Conservation (phyloP, 192 early-diverging fungal genomes). For the Linnemannia zychae region DNA sequence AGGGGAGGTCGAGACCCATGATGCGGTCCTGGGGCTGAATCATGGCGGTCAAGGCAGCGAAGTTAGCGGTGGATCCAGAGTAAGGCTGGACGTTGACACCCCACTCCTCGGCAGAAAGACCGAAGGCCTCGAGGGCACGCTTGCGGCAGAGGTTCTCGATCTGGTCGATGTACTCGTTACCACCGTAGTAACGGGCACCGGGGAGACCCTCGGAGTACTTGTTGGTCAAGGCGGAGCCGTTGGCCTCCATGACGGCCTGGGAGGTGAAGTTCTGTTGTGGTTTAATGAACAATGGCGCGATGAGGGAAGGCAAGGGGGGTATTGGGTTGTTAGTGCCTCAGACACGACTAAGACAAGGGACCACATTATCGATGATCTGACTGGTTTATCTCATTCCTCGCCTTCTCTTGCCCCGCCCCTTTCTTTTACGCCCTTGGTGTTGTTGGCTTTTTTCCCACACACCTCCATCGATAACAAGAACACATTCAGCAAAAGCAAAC, state of each 20-base stretch:
- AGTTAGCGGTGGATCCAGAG: conserved; percentile 99
- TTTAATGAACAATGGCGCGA: conserved; percentile 3
- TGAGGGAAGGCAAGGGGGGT: not conserved
- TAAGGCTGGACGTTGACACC: conserved; percentile 99
- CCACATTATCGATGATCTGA: too few relatives aligned
- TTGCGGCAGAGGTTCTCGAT: conserved; percentile 96
- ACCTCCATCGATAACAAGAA: not conserved
- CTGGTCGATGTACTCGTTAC: conserved; percentile 98
- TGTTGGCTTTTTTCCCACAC: not conserved
- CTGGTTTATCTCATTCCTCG: not conserved
- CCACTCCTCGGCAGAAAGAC: conserved; percentile 91
- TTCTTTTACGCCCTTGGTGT: not conserved
- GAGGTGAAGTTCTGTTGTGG: conserved; percentile 95
- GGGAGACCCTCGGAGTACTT: conserved; percentile 99
- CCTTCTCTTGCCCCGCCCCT: not conserved
- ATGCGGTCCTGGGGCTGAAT: conserved; percentile 97
- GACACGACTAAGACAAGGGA: conserved; percentile 2
- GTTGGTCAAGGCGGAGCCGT: conserved; percentile 99
- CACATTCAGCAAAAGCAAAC: not conserved
- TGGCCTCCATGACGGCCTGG: conserved; percentile 99
- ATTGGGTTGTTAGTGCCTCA: not conserved
- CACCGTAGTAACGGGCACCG: conserved; percentile 99
- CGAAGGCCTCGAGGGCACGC: conserved; percentile 95
- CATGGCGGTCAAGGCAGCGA: conserved; percentile 96
- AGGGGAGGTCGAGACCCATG: conserved; percentile 99